These are phyloP conservation scores for Herpetomonas tarakana DNA, from an alignment of 208 protist species.

Conservation along the genomic window DNA sequence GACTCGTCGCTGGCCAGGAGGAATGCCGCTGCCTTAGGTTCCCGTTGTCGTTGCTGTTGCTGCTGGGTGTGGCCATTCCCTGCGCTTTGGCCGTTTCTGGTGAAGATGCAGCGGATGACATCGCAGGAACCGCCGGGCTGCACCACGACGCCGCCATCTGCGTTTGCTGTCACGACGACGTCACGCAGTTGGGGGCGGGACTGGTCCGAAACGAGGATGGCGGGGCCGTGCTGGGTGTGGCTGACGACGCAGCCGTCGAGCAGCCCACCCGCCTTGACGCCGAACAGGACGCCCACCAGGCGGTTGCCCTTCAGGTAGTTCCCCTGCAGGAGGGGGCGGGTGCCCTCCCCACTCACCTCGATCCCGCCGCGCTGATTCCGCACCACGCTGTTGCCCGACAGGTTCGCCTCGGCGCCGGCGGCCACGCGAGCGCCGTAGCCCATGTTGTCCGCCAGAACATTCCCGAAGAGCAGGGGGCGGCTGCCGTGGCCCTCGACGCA, in stretches of 20 bases:
- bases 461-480: constrained; percentile 10
- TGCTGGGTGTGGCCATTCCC: neutral
- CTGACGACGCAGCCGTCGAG: constrained; percentile 18
- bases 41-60: too few relatives aligned
- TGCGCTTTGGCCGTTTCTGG: neutral
- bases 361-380: constrained; percentile 17
- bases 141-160: constrained; percentile 19
- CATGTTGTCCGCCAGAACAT: constrained; percentile 19
- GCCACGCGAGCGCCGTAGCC: constrained; percentile 11
- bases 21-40: constrained; percentile 4
- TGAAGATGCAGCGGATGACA: constrained; percentile 10
- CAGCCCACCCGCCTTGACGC: constrained; percentile 7
- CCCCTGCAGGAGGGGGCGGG: constrained; percentile 13
- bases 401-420: neutral
- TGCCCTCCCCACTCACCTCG: constrained; percentile 8
- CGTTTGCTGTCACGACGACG: constrained; percentile 13
- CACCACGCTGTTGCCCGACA: constrained; percentile 15
- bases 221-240: constrained; percentile 16
- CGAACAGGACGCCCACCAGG: constrained; percentile 13
- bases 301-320: constrained; percentile 29
- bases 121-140: constrained; percentile 13
- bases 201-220: constrained; percentile 18
- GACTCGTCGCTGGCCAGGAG: neutral
- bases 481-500: constrained; percentile 16
- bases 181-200: constrained; percentile 13